phyloP scores from a whole-genome alignment of 352 stramenopile genomes.

The Pythium brachiatum region DNA sequence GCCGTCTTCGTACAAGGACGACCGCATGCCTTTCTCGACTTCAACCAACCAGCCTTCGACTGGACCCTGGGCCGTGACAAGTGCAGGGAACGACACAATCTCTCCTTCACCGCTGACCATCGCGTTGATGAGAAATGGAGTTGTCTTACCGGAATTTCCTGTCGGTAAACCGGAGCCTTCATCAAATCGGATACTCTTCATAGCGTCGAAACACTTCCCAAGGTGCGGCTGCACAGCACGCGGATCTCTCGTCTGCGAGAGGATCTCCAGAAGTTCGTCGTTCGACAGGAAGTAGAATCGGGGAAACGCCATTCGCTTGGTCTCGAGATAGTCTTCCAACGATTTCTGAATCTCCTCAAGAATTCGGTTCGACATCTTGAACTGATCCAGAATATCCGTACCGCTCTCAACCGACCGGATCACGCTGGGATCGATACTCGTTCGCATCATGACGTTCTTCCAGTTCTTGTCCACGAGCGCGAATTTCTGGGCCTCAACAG shows the following conservation, averaged over 20 bases:
- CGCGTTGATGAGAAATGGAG: slow-evolving; percentile 51
- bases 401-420: slow-evolving; percentile 76
- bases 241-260: slow-evolving; percentile 88
- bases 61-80: slow-evolving; percentile 77
- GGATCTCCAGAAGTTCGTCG: slow-evolving; percentile 90
- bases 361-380: slow-evolving; percentile 79
- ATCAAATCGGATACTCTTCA: slow-evolving; percentile 90
- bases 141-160: slow-evolving; percentile 37
- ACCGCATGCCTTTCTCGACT: slow-evolving; percentile 87
- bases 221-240: slow-evolving; percentile 89
- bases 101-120: slow-evolving; percentile 89
- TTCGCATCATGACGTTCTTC: slow-evolving; percentile 81
- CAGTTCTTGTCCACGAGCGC: slow-evolving; percentile 84
- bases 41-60: slow-evolving; percentile 88
- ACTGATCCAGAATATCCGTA: slow-evolving; percentile 74
- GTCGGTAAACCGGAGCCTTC: slow-evolving; percentile 29
- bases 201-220: slow-evolving; percentile 91
- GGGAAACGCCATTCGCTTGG: slow-evolving; percentile 90
- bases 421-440: slow-evolving; percentile 69
- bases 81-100: slow-evolving; percentile 69
- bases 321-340: slow-evolving; percentile 91
- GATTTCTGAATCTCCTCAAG: slow-evolving; percentile 92
- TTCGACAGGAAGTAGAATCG: slow-evolving; percentile 93
- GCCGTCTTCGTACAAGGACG: slow-evolving; percentile 83
- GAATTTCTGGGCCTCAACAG: slow-evolving; percentile 85